Percentiles rank a stretch among this genome's conserved stretches.
phyloP scores from a whole-genome alignment of 2,329 filamentous ascomycete species.

The Aspergillus vadensis region DNA sequence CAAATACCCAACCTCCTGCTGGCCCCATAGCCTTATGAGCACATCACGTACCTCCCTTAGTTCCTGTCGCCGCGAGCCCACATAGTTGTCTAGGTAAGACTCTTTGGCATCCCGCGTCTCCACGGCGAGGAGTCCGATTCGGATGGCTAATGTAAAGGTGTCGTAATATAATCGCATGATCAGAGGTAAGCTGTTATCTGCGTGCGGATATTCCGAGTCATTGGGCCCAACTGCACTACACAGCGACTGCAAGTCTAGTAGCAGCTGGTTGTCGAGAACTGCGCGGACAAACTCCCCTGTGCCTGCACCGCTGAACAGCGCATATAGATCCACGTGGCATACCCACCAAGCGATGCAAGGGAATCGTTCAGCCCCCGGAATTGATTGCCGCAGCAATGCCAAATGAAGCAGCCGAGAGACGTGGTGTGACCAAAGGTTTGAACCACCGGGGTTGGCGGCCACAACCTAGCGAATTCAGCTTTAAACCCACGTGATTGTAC shows the following conservation, averaged over 20 bases:
- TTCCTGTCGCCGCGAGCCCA: conserved; percentile 32
- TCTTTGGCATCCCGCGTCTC: conserved; percentile 42
- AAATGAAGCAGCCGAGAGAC: conserved; percentile 55
- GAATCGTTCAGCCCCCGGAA: conserved; percentile 49
- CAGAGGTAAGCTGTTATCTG: conserved; percentile 41
- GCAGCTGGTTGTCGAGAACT: conserved; percentile 50
- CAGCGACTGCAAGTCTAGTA: conserved; percentile 46
- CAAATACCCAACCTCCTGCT: conserved; percentile 39
- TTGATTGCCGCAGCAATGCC: conserved; percentile 50
- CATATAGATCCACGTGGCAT: conserved; percentile 58
- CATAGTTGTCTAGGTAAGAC: conserved; percentile 25
- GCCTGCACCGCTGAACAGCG: conserved; percentile 55
- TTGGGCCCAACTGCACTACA: conserved; percentile 40
- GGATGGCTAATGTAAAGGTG: conserved; percentile 48
- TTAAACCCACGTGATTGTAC: conserved; percentile 14
- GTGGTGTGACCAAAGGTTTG: conserved; percentile 58
- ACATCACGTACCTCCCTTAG: conserved; percentile 41
- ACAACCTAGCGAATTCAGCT: conserved; percentile 42
- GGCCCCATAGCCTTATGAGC: conserved; percentile 42
- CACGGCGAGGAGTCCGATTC: conserved; percentile 48
- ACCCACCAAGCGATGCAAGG: conserved; percentile 58
- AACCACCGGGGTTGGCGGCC: conserved; percentile 48
- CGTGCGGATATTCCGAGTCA: conserved; percentile 39
- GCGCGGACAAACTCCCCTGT: conserved; percentile 53
- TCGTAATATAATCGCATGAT: conserved; percentile 51